Percentiles rank a stretch among this genome's conserved stretches.
phyloP scores from a whole-genome alignment of 2,329 filamentous ascomycete species.

The Aquanectria penicillioides region DNA sequence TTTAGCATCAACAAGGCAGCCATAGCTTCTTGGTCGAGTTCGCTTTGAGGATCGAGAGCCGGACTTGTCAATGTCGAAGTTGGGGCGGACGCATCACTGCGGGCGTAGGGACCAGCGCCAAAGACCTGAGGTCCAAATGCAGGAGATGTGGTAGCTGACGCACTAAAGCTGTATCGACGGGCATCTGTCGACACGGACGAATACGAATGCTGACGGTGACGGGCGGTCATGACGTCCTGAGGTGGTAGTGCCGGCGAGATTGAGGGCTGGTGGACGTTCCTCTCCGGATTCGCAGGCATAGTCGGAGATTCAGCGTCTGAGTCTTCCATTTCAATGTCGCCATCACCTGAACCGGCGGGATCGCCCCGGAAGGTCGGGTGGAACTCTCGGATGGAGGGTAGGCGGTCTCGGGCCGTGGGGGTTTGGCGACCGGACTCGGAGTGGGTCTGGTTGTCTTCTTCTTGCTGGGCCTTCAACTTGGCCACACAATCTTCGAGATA shows the following conservation, averaged over 20 bases:
- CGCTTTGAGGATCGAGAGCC: conserved; percentile 63
- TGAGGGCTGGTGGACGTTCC: conserved; percentile 55
- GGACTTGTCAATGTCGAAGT: conserved; percentile 69
- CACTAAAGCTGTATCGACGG: conserved; percentile 61
- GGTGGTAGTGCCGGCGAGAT: conserved; percentile 62
- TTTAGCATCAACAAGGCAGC: conserved; percentile 90
- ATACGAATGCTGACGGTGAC: conserved; percentile 61
- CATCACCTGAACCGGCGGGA: conserved; percentile 46
- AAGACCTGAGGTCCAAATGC: conserved; percentile 63
- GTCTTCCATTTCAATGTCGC: conserved; percentile 71
- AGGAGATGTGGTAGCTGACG: conserved; percentile 63
- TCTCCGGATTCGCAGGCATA: conserved; percentile 48
- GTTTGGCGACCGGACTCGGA: conserved; percentile 42
- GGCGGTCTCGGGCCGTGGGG: conserved; percentile 39
- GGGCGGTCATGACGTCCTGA: conserved; percentile 49
- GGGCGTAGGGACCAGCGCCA: conserved; percentile 49
- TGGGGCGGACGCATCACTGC: conserved; percentile 53
- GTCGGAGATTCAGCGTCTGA: conserved; percentile 61
- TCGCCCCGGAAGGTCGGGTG: conserved; percentile 54
- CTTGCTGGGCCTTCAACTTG: conserved; percentile 75
- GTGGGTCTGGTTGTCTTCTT: conserved; percentile 43
- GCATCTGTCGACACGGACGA: conserved; percentile 64
- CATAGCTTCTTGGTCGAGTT: conserved; percentile 81
- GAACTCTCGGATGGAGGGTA: conserved; percentile 52
- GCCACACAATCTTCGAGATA: conserved; percentile 91